phyloP scores from a whole-genome alignment of 352 stramenopile species.

The Blastocystis sp. region DNA sequence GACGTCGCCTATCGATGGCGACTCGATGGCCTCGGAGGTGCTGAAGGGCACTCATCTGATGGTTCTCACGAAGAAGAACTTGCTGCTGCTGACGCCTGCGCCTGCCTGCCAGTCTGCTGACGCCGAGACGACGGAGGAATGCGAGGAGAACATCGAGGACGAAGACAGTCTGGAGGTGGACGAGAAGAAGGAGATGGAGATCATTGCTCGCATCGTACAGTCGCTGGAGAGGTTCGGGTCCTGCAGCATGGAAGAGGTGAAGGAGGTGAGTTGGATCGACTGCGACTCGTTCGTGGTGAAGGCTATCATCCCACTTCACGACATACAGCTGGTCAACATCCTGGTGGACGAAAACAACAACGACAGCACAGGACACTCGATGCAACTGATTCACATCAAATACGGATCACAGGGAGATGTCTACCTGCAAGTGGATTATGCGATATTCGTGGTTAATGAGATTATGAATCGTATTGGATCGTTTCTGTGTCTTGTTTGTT shows the following conservation, averaged over 20 bases:
- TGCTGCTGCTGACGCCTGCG: neutral
- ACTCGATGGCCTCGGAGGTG: neutral
- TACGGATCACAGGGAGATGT: neutral
- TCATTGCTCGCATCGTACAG: neutral
- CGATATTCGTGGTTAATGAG: constrained; percentile 52
- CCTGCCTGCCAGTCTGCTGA: neutral
- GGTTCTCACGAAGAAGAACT: neutral
- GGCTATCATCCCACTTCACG: neutral
- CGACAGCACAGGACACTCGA: neutral
- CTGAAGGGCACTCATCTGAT: neutral
- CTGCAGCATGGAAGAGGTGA: neutral
- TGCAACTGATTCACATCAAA: constrained; percentile 37
- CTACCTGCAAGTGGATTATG: constrained; percentile 50
- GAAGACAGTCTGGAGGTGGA: neutral
- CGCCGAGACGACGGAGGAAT: neutral
- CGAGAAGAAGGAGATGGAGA: neutral
- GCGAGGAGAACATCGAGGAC: neutral
- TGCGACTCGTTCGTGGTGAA: constrained; percentile 14
- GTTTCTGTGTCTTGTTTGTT: constrained; percentile 38
- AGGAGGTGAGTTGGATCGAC: neutral
- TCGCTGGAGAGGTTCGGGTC: neutral
- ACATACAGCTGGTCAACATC: constrained; percentile 38
- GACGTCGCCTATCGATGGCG: neutral
- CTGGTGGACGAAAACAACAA: neutral
- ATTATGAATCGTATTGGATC: constrained; percentile 45